These are phyloP conservation scores for Yamadazyma kanchanaburiensis DNA, from an alignment of 1,139 yeast genomes.

Conservation along the genomic window DNA sequence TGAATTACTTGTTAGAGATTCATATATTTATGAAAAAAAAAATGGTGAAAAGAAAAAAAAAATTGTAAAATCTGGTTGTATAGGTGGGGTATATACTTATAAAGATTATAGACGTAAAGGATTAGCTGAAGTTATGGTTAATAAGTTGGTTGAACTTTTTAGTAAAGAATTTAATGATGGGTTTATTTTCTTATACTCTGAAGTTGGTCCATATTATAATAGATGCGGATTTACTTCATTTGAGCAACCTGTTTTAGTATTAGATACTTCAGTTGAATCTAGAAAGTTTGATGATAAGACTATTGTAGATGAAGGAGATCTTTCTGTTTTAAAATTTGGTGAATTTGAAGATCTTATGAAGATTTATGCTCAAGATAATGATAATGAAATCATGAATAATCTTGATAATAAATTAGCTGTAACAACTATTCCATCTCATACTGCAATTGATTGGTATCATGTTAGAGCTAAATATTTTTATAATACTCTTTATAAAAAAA, in stretches of 20 bases:
- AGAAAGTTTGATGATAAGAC: background rate
- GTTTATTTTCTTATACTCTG: slow-evolving; percentile 60
- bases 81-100: slow-evolving; percentile 67
- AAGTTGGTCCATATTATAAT: slow-evolving; percentile 65
- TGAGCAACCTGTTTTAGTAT: slow-evolving; percentile 31
- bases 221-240: slow-evolving; percentile 55
- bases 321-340: slow-evolving; percentile 23
- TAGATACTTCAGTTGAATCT: background rate
- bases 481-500: slow-evolving; percentile 23
- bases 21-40: slow-evolving; percentile 21
- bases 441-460: slow-evolving; percentile 44
- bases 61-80: slow-evolving; percentile 44
- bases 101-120: slow-evolving; percentile 60
- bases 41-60: slow-evolving; percentile 17
- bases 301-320: slow-evolving; percentile 35
- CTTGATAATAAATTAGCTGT: slow-evolving; percentile 32
- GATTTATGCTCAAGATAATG: slow-evolving; percentile 19
- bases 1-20: slow-evolving; percentile 34
- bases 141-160: slow-evolving; percentile 32
- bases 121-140: slow-evolving; percentile 60
- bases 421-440: slow-evolving; percentile 25
- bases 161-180: slow-evolving; percentile 30
- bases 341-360: slow-evolving; percentile 27
- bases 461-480: slow-evolving; percentile 37
- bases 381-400: slow-evolving; percentile 13